Base-by-base conservation (phyloP, 2,329 filamentous ascomycete species). In the Phoma sp. region DNA sequence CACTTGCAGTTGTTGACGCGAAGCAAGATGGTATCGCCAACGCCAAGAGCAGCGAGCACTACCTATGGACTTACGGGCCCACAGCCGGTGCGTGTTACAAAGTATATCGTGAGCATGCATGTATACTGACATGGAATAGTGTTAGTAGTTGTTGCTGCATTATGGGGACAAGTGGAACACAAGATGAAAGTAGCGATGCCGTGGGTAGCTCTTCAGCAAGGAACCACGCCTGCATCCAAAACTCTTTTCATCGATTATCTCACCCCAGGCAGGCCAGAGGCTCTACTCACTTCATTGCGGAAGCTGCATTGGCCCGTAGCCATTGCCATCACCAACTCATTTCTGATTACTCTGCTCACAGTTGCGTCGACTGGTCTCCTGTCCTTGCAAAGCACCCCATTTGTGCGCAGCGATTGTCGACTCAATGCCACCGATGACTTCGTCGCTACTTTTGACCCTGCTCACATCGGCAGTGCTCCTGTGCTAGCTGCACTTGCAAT, bases 241-340 rank as follows among this genome's bases (percentile, higher is more conserved):
- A 58, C 23, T 10, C 39, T 58, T 2, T 42, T 58, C 33, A 36
- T 58, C 8, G 51, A 58, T n/a, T 58, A 58, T 33, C 35, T 55
- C 7, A 55, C 55, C 23, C 45, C 45, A 7, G 43, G 43, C 2
- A 37, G 27, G 30, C 43, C 33, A 7, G 43, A 46, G 36, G 43
- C 43, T 7, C 11, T 46, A 4, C 38, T 22, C 18, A 22, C 33
- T 38, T 46, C 43, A 9, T n/a, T 46, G 22, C 35, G 43, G 22
- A 29, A 23, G 13, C 38, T 33, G 8, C 43, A 46, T 46, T 46
- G 43, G 43, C 43, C 43, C 18, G 43, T 46, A 8, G 43, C 33
- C n/a, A 46, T 46, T 13, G 23, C 43, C 4, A 38, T 46, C 24
- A 29, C 27, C 7, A 46, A 46, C 23, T 46, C 43, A 4, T 38